Evolutionary conservation across 768 basidiomycete species (phyloP), one percentile per base, ranked within the genome.

Genomic region (Lactarius evosmus): DNA sequence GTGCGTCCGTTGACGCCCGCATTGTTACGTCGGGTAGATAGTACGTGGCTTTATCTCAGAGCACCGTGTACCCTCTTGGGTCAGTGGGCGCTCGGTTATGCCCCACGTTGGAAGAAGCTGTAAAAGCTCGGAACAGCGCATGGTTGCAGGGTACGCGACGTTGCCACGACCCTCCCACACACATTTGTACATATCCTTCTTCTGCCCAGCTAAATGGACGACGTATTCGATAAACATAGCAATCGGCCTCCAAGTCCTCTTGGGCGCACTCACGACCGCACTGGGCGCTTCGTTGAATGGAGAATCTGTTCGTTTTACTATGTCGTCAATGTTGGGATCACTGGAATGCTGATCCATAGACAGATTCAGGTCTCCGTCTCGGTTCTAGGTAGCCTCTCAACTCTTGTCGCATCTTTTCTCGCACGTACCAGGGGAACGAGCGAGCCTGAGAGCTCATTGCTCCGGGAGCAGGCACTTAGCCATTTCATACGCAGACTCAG

Each of bases 341-440:
- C 44, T 11, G 4, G 14, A 27, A 7, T 27, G 14, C 7, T 53
- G 14, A 53, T 14, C 4, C 54, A 12, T 12, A 17, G 1, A 78
- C 75, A 73, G 74, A 3, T 75, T 77, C 34, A 61, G 1, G 29
- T 80, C 46, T 71, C 73, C 17, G 75, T 75, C 16, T 67, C 79
- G 4, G 44, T 79, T 44, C 72, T 81, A 41, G 79, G 88, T 33
- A 87, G 84, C 22, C 61, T 87, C 17, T 73, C 87, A 1, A 91
- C 88, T 0, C 22, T 89, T 25, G 80, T 85, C 16, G 87, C 88
- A 29, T 85, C 87, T 7, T 89, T 86, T 72, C 78, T 91, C 33
- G 88, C 88, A 2, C 82, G 84, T 12, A 79, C 82, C n/a, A 82
- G 87, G 29, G 87, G 87, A 14, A 84, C 86, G 0, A 81, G 81